A percentile compares a stretch with the other conserved stretches of the same genome.
Conservation (phyloP, 495 filamentous ascomycete species). For the Aspergillus homomorphus region DNA sequence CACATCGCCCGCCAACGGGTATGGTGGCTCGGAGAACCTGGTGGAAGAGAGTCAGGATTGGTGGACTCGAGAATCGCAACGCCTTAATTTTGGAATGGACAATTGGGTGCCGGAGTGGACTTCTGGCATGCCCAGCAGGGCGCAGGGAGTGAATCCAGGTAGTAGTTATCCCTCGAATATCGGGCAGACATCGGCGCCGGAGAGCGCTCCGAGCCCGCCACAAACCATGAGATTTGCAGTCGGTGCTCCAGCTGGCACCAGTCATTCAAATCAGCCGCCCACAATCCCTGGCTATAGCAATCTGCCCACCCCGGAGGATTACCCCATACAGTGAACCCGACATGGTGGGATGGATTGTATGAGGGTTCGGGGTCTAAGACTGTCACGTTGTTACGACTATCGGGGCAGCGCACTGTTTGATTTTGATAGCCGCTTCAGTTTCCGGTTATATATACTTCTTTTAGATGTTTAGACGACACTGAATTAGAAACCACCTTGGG, state of each 20-base stretch:
- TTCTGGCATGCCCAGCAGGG: slow-evolving; percentile 12
- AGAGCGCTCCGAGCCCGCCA: slow-evolving; percentile 6
- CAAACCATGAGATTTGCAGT: slow-evolving; percentile 6
- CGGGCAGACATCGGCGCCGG: slow-evolving; percentile 14
- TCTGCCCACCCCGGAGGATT: slow-evolving; percentile 14
- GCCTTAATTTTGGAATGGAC: slow-evolving; percentile 43
- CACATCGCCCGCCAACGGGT: slow-evolving; percentile 35
- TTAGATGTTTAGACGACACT: background rate
- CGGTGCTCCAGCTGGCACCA: slow-evolving; percentile 9
- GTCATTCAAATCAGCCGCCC: slow-evolving; percentile 5
- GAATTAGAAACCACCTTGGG: background rate
- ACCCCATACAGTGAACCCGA: slow-evolving; percentile 8
- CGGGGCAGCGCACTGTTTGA: background rate
- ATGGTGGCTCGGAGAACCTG: slow-evolving; percentile 47
- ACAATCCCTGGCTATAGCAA: slow-evolving; percentile 10
- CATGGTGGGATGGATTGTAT: background rate
- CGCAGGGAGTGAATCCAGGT: slow-evolving; percentile 12
- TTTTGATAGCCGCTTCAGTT: background rate
- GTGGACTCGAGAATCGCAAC: slow-evolving; percentile 53
- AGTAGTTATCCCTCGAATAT: slow-evolving; percentile 8
- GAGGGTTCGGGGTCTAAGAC: background rate
- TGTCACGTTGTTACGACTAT: background rate
- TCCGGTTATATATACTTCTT: background rate
- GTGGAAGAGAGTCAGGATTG: slow-evolving; percentile 57
- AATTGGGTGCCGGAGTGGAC: slow-evolving; percentile 41